These are phyloP conservation scores for Diplodia sapinea DNA, from an alignment of 2,329 filamentous ascomycete species.

Conservation along the genomic window DNA sequence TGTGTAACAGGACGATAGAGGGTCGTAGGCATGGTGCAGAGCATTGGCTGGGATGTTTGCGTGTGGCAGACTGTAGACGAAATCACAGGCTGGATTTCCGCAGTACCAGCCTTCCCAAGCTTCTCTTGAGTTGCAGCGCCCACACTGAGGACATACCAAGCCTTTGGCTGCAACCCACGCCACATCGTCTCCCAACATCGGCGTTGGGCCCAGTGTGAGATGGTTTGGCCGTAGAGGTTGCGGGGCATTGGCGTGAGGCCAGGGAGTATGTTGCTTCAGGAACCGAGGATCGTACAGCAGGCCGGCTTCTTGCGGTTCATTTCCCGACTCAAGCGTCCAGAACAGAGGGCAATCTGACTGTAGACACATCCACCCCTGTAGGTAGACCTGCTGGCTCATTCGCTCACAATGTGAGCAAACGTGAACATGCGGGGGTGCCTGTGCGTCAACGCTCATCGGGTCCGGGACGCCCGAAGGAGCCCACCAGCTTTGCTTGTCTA, in stretches of 20 bases:
- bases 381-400: constrained; percentile 48
- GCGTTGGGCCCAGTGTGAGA: constrained; percentile 47
- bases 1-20: constrained; percentile 44
- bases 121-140: constrained; percentile 65
- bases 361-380: constrained; percentile 65
- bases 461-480: constrained; percentile 41
- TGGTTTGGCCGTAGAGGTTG: constrained; percentile 51
- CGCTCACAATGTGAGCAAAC: constrained; percentile 46
- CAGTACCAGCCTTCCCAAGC: constrained; percentile 70
- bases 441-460: constrained; percentile 42
- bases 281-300: constrained; percentile 64
- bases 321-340: constrained; percentile 56
- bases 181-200: constrained; percentile 52
- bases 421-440: constrained; percentile 42
- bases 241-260: constrained; percentile 47
- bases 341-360: constrained; percentile 59
- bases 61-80: constrained; percentile 46
- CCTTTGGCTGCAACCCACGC: constrained; percentile 64
- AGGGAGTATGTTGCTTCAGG: constrained; percentile 59
- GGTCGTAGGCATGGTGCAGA: constrained; percentile 46
- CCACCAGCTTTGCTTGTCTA: constrained; percentile 65
- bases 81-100: constrained; percentile 58
- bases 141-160: constrained; percentile 69
- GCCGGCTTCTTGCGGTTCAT: constrained; percentile 41
- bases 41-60: constrained; percentile 39